phyloP scores from a whole-genome alignment of 371 early-diverging fungal species.

The Mitosporidium daphniae region DNA sequence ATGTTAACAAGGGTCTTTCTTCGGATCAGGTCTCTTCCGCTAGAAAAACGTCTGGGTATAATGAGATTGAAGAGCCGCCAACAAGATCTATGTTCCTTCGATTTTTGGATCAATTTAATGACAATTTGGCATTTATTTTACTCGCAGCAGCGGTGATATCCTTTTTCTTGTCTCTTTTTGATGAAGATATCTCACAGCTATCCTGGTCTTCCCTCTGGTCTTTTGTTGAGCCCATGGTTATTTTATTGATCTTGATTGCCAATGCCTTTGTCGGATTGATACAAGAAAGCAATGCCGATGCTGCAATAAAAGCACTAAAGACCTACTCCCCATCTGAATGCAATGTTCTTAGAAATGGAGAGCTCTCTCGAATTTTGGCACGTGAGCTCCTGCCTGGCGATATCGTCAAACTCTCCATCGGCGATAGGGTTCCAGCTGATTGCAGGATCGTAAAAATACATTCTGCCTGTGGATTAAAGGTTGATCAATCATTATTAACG shows the following conservation, averaged over 20 bases:
- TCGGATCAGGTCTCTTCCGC: too few species aligned
- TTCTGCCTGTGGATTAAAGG: slow-evolving; percentile 36
- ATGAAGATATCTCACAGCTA: slow-evolving; percentile 12
- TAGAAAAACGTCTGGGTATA: neutral
- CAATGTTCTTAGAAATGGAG: slow-evolving; percentile 25
- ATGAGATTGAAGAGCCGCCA: neutral
- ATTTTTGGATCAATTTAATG: slow-evolving; percentile 72
- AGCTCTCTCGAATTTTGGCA: slow-evolving; percentile 20
- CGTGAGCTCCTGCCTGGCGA: slow-evolving; percentile 45
- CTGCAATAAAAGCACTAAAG: slow-evolving; percentile 40
- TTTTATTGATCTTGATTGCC: slow-evolving; percentile 65
- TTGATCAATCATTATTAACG: slow-evolving; percentile 74
- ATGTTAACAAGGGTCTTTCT: too few species aligned
- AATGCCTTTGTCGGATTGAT: slow-evolving; percentile 81
- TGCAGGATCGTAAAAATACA: slow-evolving; percentile 30
- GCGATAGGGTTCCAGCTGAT: slow-evolving; percentile 82
- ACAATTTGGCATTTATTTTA: slow-evolving; percentile 71
- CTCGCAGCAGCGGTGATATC: slow-evolving; percentile 55
- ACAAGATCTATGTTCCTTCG: slow-evolving; percentile 48
- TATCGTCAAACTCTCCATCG: slow-evolving; percentile 30
- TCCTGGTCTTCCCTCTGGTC: slow-evolving; percentile 59
- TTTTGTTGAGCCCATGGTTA: slow-evolving; percentile 79
- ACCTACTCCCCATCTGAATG: slow-evolving; percentile 78
- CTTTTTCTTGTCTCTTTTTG: slow-evolving; percentile 52
- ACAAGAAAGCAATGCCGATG: slow-evolving; percentile 73